Evolutionary conservation across 768 basidiomycete species (phyloP).

Genomic region (Russula sp.): DNA sequence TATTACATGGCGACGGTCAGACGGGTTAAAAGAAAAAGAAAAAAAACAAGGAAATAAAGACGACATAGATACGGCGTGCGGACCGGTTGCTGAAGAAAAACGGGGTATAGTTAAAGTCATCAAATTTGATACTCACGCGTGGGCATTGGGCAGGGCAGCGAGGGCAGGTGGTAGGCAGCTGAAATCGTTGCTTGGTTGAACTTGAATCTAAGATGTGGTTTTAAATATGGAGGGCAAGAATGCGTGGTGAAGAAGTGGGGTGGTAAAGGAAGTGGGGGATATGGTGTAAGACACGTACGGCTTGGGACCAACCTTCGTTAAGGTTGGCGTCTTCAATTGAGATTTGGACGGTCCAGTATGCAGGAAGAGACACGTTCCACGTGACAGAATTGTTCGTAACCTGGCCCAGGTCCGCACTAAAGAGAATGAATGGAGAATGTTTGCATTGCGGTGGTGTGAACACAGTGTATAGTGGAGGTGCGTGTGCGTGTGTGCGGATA

Average conservation of each 20-base stretch:
- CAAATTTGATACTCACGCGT: neutral
- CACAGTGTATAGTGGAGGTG: neutral
- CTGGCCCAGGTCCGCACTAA: slow-evolving; percentile 57
- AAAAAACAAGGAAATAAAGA: neutral
- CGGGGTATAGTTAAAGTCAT: too few relatives aligned
- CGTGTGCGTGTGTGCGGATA: neutral
- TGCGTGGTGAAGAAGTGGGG: too few relatives aligned
- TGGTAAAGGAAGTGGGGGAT: neutral
- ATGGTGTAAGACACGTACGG: neutral
- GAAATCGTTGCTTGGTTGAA: slow-evolving; percentile 39
- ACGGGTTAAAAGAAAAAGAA: too few relatives aligned
- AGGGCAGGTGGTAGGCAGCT: slow-evolving; percentile 39
- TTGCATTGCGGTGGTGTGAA: neutral
- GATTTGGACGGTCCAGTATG: slow-evolving; percentile 49
- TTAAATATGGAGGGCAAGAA: too few relatives aligned
- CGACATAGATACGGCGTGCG: neutral
- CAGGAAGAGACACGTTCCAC: slow-evolving; percentile 48
- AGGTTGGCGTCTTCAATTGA: slow-evolving; percentile 52
- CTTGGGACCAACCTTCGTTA: slow-evolving; percentile 57
- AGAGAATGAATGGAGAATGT: neutral
- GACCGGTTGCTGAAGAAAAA: neutral
- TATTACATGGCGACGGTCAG: too few relatives aligned
- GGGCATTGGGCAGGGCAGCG: neutral
- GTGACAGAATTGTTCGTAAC: slow-evolving; percentile 43
- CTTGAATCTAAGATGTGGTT: slow-evolving; percentile 36